Evolutionary conservation across 169 alveolate genomes (phyloP).

Genomic region (Babesia caballi): DNA sequence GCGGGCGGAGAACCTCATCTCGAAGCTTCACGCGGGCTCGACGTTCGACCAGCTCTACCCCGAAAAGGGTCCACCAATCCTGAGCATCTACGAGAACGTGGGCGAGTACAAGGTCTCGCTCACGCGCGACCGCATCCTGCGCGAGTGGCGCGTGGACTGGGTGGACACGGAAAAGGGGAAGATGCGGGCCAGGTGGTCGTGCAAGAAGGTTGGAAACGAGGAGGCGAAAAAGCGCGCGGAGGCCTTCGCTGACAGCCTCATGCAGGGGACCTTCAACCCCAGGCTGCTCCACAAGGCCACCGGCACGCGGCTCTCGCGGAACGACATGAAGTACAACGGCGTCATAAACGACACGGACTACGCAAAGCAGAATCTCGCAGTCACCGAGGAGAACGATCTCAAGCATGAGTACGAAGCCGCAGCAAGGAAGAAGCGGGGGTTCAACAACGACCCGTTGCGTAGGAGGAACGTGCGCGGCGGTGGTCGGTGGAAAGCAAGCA

Average conservation of each 20-base stretch:
- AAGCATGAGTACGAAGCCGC: neutral
- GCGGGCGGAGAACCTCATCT: slow-evolving; percentile 73
- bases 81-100: slow-evolving; percentile 70
- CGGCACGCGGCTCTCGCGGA: slow-evolving; percentile 70
- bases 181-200: slow-evolving; percentile 80
- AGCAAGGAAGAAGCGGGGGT: neutral
- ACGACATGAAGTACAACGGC: slow-evolving; percentile 61
- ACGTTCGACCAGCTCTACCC: slow-evolving; percentile 79
- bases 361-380: neutral
- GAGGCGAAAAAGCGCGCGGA: slow-evolving; percentile 79
- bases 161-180: slow-evolving; percentile 52
- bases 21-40: slow-evolving; percentile 70
- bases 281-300: slow-evolving; percentile 78
- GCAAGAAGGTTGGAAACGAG: slow-evolving; percentile 78
- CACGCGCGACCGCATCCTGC: slow-evolving; percentile 68
- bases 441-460: neutral
- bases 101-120: slow-evolving; percentile 74
- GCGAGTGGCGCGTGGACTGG: slow-evolving; percentile 82
- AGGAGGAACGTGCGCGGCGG: neutral
- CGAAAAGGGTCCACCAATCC: slow-evolving; percentile 80
- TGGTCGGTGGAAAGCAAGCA: neutral
- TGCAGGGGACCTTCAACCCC: slow-evolving; percentile 74
- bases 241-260: slow-evolving; percentile 73
- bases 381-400: neutral
- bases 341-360: slow-evolving; percentile 29